Conservation (phyloP, 306 rosid genomes). For the Hippophae gyantsensis region DNA sequence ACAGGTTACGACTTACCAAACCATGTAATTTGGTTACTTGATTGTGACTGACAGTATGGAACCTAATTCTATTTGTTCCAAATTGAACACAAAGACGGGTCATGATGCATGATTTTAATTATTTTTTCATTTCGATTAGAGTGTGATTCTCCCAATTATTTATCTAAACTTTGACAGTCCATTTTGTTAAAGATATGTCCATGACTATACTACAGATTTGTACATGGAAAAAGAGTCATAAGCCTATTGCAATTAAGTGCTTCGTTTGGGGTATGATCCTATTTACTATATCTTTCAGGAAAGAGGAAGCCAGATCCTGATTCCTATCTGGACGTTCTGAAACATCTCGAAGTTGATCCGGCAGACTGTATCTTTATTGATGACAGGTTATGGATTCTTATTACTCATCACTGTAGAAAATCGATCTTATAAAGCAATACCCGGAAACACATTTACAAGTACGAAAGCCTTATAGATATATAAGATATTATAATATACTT, state of each 20-base stretch:
- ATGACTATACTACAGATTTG: background rate
- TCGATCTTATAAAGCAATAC: too few relatives aligned
- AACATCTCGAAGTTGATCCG: conserved; percentile 64
- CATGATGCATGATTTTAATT: background rate
- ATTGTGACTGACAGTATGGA: background rate
- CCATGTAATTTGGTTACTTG: background rate
- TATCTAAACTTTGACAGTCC: too few relatives aligned
- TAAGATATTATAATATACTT: background rate
- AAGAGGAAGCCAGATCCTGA: conserved; percentile 89
- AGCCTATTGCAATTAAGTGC: background rate
- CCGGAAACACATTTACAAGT: too few relatives aligned
- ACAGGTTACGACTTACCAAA: background rate
- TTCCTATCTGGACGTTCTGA: conserved; percentile 54
- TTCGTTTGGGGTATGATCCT: conserved; percentile 1
- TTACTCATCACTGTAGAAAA: background rate
- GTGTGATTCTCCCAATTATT: too few relatives aligned
- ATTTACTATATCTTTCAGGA: conserved; percentile 43
- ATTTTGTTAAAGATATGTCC: too few relatives aligned
- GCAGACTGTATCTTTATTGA: conserved; percentile 62
- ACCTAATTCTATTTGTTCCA: background rate
- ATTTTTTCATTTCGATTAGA: too few relatives aligned
- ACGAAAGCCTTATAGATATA: background rate
- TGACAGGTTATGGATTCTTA: conserved; percentile 52
- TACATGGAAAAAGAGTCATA: background rate
- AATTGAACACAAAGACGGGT: background rate